Evolutionary conservation across 2,329 filamentous ascomycete genomes (phyloP), one percentile per base, ranked within the genome.

Genomic region (Colletotrichum sp.): DNA sequence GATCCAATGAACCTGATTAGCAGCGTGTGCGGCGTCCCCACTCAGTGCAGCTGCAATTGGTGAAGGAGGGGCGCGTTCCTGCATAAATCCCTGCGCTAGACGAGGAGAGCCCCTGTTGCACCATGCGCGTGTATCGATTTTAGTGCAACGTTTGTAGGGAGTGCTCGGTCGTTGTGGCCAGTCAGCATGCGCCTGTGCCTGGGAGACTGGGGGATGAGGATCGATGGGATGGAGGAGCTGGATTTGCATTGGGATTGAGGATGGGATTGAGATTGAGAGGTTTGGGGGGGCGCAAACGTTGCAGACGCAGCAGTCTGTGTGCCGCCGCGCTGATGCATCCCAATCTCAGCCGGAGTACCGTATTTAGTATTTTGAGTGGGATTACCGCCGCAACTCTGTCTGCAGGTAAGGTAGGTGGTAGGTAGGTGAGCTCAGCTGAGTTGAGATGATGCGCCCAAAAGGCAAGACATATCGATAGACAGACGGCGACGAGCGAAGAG

Each of bases 51-150:
- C 73, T 38, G 36, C 43, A 16, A 28, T 32, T 18, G 43, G 57
- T 55, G n/a, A 52, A 32, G 70, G 58, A 76, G 76, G 71, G 71
- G 76, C 74, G 74, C 74, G 76, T 78, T 78, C 76, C 76, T 78
- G 74, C 74, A 76, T 52, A 64, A 66, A 77, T 70, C 76, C 69
- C 32, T 70, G 76, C 73, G 55, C 55, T 67, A 67, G 61, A 48
- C 74, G 36, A 66, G 74, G 74, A 52, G 15, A 28, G 48, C 60
- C 74, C 74, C 63, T 76, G 74, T 67, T 67, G n/a, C 26, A 63
- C 65, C 36, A 63, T 76, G 61, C 61, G 43, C 38, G 68, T 64
- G 74, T 69, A 48, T 71, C 71, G 60, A 63, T 67, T 70, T 71
- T 71, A 75, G 74, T 76, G 72, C 61, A 75, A 74, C 70, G 70